Percentiles rank a stretch among this genome's conserved stretches.
Conservation (phyloP, 257 asterid species). For the Petunia axillaris region DNA sequence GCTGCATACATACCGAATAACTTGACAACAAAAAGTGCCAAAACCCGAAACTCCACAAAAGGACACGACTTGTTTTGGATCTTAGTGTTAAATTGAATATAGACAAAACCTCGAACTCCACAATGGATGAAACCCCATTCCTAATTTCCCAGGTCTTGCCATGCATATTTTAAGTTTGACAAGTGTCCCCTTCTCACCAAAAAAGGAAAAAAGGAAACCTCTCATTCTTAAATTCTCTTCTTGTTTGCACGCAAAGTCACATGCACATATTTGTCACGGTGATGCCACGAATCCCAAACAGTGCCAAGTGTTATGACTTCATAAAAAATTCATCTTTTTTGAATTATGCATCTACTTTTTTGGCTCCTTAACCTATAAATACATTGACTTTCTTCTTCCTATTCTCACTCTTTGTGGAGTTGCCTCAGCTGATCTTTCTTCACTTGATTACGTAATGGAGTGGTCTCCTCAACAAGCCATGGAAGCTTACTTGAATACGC, state of each 20-base stretch:
- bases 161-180: not conserved
- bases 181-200: constrained; percentile 6
- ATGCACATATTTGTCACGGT: not conserved
- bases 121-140: not conserved
- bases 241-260: not conserved
- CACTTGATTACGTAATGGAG: constrained; percentile 14
- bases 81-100: not conserved
- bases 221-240: not conserved
- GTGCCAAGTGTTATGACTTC: not conserved
- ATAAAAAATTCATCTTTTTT: not conserved
- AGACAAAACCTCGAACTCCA: not conserved
- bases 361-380: not conserved
- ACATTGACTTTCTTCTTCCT: not conserved
- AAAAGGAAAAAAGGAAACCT: not conserved
- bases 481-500: constrained; percentile 31
- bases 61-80: not conserved
- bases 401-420: not conserved
- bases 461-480: constrained; percentile 38
- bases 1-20: not conserved
- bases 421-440: not conserved
- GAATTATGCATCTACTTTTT: not conserved
- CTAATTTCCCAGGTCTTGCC: not conserved
- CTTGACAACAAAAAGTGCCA: not conserved
- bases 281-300: not conserved
- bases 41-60: not conserved